A percentile compares a stretch with the other conserved stretches of the same genome.
Evolutionary conservation across 306 rosid genomes (phyloP).

Genomic region (Gynostemma pentaphyllum): DNA sequence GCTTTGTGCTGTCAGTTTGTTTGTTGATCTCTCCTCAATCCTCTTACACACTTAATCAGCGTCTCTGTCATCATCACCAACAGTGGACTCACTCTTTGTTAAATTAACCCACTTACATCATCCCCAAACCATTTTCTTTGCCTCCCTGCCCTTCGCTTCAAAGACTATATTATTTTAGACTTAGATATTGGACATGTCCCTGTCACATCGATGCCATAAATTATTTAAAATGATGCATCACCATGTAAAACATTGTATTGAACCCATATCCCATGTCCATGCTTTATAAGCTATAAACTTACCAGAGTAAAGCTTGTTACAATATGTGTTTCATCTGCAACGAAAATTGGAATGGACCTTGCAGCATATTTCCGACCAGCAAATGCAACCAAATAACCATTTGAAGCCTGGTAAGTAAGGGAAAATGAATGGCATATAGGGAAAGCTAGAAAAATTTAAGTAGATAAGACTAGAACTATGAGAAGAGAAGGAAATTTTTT

Average conservation of each 20-base stretch:
- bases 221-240: not conserved
- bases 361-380: constrained; percentile 84
- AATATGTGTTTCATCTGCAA: constrained; percentile 45
- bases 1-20: too few species aligned
- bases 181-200: not conserved
- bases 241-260: not conserved
- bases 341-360: constrained; percentile 61
- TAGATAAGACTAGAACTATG: not conserved
- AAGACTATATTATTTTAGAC: too few species aligned
- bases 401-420: constrained; percentile 34
- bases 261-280: not conserved
- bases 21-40: too few species aligned
- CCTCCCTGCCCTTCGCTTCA: not conserved
- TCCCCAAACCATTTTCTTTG: too few species aligned
- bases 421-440: not conserved
- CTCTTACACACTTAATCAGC: not conserved
- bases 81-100: not conserved
- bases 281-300: constrained; percentile 13
- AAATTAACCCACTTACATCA: too few species aligned
- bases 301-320: constrained; percentile 94
- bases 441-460: not conserved
- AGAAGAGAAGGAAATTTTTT: not conserved
- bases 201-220: not conserved
- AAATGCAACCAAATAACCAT: constrained; percentile 85
- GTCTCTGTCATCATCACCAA: not conserved